phyloP scores from a whole-genome alignment of 2,329 filamentous ascomycete genomes.

The Talaromyces piceae region DNA sequence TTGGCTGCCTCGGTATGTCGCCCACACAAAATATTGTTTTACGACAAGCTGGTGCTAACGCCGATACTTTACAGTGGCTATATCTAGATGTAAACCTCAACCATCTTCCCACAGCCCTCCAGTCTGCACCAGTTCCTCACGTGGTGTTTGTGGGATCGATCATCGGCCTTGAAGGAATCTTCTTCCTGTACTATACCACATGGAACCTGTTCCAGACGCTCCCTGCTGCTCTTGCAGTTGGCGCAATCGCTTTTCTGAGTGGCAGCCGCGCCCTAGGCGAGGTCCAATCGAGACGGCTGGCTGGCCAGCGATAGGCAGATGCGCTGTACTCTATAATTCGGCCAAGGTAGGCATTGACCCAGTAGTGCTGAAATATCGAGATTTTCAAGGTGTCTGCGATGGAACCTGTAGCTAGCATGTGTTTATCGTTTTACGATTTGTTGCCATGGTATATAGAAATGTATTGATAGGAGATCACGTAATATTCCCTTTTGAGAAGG shows the following conservation, averaged over 20 bases:
- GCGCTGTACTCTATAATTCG: too few species aligned
- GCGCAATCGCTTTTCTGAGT: constrained; percentile 69
- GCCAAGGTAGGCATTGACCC: too few species aligned
- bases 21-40: constrained; percentile 6
- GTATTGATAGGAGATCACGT: neutral
- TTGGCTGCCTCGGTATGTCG: constrained; percentile 58
- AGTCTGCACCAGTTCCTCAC: constrained; percentile 72
- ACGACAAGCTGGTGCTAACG: constrained; percentile 2
- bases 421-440: neutral
- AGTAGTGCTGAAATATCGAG: too few species aligned
- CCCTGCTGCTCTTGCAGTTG: constrained; percentile 62
- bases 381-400: neutral
- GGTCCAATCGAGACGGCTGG: constrained; percentile 79
- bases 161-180: constrained; percentile 78
- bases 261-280: constrained; percentile 86
- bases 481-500: constrained; percentile 1
- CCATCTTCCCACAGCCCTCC: constrained; percentile 68
- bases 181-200: constrained; percentile 86
- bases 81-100: constrained; percentile 73
- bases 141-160: constrained; percentile 80
- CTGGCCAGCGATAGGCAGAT: constrained; percentile 52
- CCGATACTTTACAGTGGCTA: constrained; percentile 58
- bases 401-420: neutral
- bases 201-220: constrained; percentile 91
- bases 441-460: neutral